Evolutionary conservation across 352 stramenopile genomes (phyloP).

Genomic region (Plasmopara viticola): DNA sequence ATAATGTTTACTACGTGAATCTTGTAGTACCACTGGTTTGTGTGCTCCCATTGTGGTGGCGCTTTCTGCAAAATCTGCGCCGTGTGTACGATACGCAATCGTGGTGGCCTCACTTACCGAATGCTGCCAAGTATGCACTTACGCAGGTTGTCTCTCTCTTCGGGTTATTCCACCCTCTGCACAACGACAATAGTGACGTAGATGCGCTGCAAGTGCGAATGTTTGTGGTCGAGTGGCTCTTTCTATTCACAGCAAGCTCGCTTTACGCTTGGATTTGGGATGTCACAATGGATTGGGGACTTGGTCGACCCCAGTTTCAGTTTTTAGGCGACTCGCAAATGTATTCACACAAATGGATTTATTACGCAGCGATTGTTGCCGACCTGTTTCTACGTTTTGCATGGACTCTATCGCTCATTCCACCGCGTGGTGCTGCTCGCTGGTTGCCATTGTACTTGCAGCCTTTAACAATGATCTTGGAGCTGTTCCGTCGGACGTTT

Average conservation of each 20-base stretch:
- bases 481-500: slow-evolving; percentile 80
- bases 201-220: slow-evolving; percentile 21
- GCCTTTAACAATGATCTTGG: slow-evolving; percentile 80
- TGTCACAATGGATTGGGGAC: slow-evolving; percentile 84
- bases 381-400: slow-evolving; percentile 79
- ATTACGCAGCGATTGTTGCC: slow-evolving; percentile 70
- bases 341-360: slow-evolving; percentile 76
- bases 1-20: slow-evolving; percentile 91
- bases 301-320: slow-evolving; percentile 70
- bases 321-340: slow-evolving; percentile 79
- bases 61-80: slow-evolving; percentile 95
- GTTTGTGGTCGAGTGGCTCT: slow-evolving; percentile 69
- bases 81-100: slow-evolving; percentile 93
- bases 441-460: slow-evolving; percentile 74
- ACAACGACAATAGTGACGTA: slow-evolving; percentile 24
- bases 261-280: slow-evolving; percentile 83
- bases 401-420: slow-evolving; percentile 78
- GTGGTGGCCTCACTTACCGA: slow-evolving; percentile 93
- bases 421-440: slow-evolving; percentile 44
- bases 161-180: slow-evolving; percentile 80
- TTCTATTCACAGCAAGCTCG: slow-evolving; percentile 73
- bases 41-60: slow-evolving; percentile 92
- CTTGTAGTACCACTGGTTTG: slow-evolving; percentile 93
- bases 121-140: slow-evolving; percentile 93
- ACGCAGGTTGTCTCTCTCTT: slow-evolving; percentile 82